Base-by-base conservation (phyloP, 306 rosid species). In the Astragalus glycyphyllos region DNA sequence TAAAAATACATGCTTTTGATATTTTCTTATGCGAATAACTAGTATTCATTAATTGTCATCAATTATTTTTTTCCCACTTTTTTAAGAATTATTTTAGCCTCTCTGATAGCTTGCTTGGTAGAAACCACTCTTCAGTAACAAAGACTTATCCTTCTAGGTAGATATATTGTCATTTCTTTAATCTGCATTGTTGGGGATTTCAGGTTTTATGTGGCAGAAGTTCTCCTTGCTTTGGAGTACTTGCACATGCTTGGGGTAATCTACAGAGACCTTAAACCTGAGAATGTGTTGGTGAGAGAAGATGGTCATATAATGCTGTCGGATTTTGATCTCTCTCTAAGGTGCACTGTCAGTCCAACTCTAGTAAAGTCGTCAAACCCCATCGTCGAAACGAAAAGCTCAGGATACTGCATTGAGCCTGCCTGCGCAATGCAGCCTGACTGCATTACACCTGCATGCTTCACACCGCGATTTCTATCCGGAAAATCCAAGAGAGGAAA, bases 251-350 rank as follows among this genome's bases (percentile, higher is more conserved):
- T 94, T 23, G 99, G 99, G 60, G 87, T 94, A 62, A 84, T 94
- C 71, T 94, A 94, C 83, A 83, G 99, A 84, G 99, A 94, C 81
- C 96, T 94, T 16, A 94, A 94, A 84, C 99, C 99, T 2, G 99
- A 94, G 80, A 94, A 94, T 68, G 99, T 94, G 68, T 80, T 94
- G 75, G 97, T 94, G 68, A 81, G 97, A 69, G 99, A 94, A 83
- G 99, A 94, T 59, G 99, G 99, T 48, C 99, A 94, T 47, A 91
- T 94, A 80, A 94, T 94, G 99, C 92, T 94, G 15, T 89, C 99
- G 2, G 99, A 94, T 80, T 94, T 94, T 16, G 99, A 94, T 73
- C 96, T 94, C 71, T 94, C 99, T 75, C 79, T 94, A 50, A 81
- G 97, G 80, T 94, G 99, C 35, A 84, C 86, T 1, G 89, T 94